These are phyloP conservation scores for Pistacia atlantica DNA, from an alignment of 345 rosid species.

Conservation along the genomic window DNA sequence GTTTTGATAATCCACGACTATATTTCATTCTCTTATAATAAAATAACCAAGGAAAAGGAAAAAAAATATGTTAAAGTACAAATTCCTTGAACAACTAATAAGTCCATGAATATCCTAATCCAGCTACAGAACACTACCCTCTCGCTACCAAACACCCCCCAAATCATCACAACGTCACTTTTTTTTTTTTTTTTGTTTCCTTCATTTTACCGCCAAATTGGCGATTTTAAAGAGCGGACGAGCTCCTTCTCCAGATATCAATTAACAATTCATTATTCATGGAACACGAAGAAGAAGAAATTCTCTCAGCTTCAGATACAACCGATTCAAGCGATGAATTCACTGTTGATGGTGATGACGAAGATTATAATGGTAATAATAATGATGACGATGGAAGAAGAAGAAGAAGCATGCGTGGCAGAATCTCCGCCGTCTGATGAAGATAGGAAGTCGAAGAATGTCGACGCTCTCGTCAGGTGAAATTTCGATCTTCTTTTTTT, in stretches of 20 bases:
- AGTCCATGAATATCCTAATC: not conserved
- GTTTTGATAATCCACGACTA: too few relatives aligned
- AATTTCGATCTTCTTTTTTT: not conserved
- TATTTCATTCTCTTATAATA: too few relatives aligned
- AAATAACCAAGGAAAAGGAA: too few relatives aligned
- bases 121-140: not conserved
- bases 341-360: conserved; percentile 35
- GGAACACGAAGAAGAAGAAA: conserved; percentile 44
- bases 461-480: conserved; percentile 87
- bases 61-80: too few relatives aligned
- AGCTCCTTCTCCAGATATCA: not conserved
- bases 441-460: conserved; percentile 83
- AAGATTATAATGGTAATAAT: conserved; percentile 26
- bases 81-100: not conserved
- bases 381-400: conserved; percentile 25
- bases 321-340: conserved; percentile 55
- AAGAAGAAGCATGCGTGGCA: conserved; percentile 25
- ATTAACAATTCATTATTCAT: conserved; percentile 11
- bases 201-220: conserved; percentile 28
- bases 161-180: not conserved
- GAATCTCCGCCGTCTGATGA: conserved; percentile 46
- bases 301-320: conserved; percentile 46
- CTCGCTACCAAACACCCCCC: not conserved
- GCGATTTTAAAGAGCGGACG: not conserved
- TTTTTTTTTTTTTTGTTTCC: not conserved